Percentiles rank a stretch among this genome's conserved stretches.
These are phyloP conservation scores for Bullera alba DNA, from an alignment of 768 basidiomycete genomes.

Conservation along the genomic window DNA sequence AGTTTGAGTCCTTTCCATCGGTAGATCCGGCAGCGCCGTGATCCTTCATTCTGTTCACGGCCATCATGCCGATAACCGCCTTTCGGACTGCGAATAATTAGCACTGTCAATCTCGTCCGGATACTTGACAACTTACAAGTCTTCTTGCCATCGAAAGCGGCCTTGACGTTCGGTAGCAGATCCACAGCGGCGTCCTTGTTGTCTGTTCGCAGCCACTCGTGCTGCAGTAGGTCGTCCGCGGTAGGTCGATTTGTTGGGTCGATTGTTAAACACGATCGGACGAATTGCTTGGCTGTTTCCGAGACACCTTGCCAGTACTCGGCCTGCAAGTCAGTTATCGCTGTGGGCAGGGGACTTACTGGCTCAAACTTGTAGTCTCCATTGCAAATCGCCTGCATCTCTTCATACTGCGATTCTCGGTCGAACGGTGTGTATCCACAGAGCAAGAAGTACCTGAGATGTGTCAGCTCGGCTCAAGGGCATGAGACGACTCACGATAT, in stretches of 20 bases:
- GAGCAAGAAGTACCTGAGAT: slow-evolving; percentile 69
- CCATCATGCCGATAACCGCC: slow-evolving; percentile 77
- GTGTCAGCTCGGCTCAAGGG: not conserved
- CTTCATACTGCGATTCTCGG: slow-evolving; percentile 65
- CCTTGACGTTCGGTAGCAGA: slow-evolving; percentile 81
- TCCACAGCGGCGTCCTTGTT: slow-evolving; percentile 61
- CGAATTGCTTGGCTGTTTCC: slow-evolving; percentile 66
- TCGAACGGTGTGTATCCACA: slow-evolving; percentile 91
- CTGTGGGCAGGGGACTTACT: slow-evolving; percentile 36
- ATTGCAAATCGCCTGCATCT: slow-evolving; percentile 90
- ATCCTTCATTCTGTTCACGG: slow-evolving; percentile 65
- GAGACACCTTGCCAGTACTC: slow-evolving; percentile 50
- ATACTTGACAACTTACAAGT: slow-evolving; percentile 60
- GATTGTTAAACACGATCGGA: slow-evolving; percentile 70
- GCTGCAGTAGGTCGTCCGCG: slow-evolving; percentile 63
- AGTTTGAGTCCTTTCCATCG: slow-evolving; percentile 52
- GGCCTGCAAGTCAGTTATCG: slow-evolving; percentile 15
- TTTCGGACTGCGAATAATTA: slow-evolving; percentile 62
- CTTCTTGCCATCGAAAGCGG: slow-evolving; percentile 77
- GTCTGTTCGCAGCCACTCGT: slow-evolving; percentile 61
- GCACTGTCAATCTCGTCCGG: not conserved
- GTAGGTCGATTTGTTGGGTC: slow-evolving; percentile 77
- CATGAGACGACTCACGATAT: slow-evolving; percentile 55
- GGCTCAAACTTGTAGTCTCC: slow-evolving; percentile 91
- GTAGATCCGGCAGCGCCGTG: slow-evolving; percentile 34